phyloP scores from a whole-genome alignment of 768 basidiomycete species.

The Phaeolepiota aurea region DNA sequence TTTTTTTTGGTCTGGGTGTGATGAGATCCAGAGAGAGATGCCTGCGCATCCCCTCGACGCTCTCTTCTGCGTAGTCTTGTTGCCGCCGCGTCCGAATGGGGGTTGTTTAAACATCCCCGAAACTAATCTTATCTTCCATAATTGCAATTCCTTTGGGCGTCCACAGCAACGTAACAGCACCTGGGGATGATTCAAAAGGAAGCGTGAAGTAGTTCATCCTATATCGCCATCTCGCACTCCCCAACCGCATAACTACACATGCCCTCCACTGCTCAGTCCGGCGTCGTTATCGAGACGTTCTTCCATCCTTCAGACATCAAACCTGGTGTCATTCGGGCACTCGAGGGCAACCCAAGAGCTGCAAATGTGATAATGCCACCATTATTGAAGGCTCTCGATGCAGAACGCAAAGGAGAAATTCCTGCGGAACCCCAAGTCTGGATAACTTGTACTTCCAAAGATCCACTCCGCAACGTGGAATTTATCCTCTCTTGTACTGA shows the following conservation, averaged over 20 bases:
- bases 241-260: not conserved
- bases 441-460: slow-evolving; percentile 1
- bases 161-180: not conserved
- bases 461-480: slow-evolving; percentile 20
- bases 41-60: not conserved
- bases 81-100: not conserved
- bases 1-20: too few species aligned
- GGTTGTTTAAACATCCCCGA: not conserved
- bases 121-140: not conserved
- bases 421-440: not conserved
- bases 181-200: not conserved
- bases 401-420: not conserved
- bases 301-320: not conserved
- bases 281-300: not conserved
- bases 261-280: not conserved
- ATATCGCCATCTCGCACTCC: not conserved
- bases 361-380: not conserved
- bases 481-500: slow-evolving; percentile 55
- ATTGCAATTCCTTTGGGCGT: not conserved
- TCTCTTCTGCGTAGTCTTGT: too few species aligned
- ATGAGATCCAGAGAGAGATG: too few species aligned
- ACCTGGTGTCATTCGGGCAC: not conserved
- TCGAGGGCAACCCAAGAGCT: not conserved
- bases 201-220: not conserved
- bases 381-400: not conserved